Evolutionary conservation across 352 stramenopile species (phyloP).

Genomic region (Peronospora belbahrii): DNA sequence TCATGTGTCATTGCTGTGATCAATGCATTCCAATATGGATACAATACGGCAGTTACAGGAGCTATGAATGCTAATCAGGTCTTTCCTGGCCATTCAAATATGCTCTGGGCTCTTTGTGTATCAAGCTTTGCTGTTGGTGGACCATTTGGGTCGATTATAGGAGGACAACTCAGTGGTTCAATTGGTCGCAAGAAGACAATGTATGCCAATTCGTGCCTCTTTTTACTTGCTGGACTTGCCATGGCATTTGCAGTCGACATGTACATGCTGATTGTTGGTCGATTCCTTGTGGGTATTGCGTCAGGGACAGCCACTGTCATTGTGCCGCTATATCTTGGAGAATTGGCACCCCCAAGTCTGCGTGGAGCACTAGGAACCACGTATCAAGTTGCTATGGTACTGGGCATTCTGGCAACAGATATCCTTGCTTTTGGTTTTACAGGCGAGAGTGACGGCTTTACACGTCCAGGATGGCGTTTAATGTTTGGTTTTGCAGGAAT

Average conservation of each 20-base stretch:
- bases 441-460: slow-evolving; percentile 35
- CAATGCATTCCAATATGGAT: slow-evolving; percentile 60
- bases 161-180: slow-evolving; percentile 37
- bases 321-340: slow-evolving; percentile 61
- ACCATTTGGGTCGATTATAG: slow-evolving; percentile 45
- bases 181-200: slow-evolving; percentile 53
- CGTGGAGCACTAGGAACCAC: slow-evolving; percentile 53
- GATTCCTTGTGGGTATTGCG: slow-evolving; percentile 61
- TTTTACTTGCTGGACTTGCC: slow-evolving; percentile 37
- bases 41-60: slow-evolving; percentile 65
- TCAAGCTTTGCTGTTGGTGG: slow-evolving; percentile 57
- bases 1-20: slow-evolving; percentile 59
- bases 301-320: slow-evolving; percentile 59
- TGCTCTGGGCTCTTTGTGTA: slow-evolving; percentile 55
- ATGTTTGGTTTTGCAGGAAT: slow-evolving; percentile 60
- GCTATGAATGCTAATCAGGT: slow-evolving; percentile 39
- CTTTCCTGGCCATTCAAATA: slow-evolving; percentile 50
- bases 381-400: slow-evolving; percentile 63
- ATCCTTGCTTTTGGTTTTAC: slow-evolving; percentile 56
- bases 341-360: slow-evolving; percentile 58
- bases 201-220: slow-evolving; percentile 44
- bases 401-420: slow-evolving; percentile 39
- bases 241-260: slow-evolving; percentile 60
- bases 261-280: slow-evolving; percentile 56
- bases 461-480: slow-evolving; percentile 49